Evolutionary conservation across 106 monocot species (phyloP).

Genomic region (Acanthochlamys bracteata): DNA sequence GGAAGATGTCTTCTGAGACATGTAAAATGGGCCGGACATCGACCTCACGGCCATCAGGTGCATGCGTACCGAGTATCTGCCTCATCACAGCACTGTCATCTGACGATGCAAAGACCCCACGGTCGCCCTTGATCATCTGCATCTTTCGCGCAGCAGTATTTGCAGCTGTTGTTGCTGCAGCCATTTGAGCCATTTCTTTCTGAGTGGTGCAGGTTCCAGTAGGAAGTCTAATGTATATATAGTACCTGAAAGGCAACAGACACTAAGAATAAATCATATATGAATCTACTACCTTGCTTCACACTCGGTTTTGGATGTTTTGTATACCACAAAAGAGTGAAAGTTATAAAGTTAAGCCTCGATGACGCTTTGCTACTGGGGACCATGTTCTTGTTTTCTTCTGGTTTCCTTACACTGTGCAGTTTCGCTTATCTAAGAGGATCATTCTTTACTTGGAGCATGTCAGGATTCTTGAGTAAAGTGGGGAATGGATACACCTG

Average conservation of each 20-base stretch:
- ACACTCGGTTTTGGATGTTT: neutral
- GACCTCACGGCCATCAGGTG: constrained; percentile 58
- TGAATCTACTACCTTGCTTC: constrained; percentile 28
- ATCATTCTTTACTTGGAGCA: no score
- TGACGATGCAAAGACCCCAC: constrained; percentile 54
- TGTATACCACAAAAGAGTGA: neutral
- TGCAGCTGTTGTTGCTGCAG: constrained; percentile 3
- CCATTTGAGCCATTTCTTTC: constrained; percentile 7
- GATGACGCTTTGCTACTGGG: no score
- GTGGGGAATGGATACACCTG: no score
- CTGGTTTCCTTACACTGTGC: no score
- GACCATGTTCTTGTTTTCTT: no score
- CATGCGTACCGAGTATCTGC: constrained; percentile 58
- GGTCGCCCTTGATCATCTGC: constrained; percentile 41
- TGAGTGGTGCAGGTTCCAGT: neutral
- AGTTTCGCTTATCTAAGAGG: no score
- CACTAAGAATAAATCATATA: neutral
- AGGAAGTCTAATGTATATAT: neutral
- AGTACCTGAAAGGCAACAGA: neutral
- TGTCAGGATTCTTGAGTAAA: no score
- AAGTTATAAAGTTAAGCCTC: neutral
- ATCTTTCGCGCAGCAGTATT: constrained; percentile 22
- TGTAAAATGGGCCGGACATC: constrained; percentile 41
- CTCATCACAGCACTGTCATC: constrained; percentile 56
- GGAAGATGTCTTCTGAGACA: constrained; percentile 54